Percentiles rank a stretch among this genome's conserved stretches.
phyloP scores from a whole-genome alignment of 371 early-diverging fungal species.

The Haplosporangium sp. region DNA sequence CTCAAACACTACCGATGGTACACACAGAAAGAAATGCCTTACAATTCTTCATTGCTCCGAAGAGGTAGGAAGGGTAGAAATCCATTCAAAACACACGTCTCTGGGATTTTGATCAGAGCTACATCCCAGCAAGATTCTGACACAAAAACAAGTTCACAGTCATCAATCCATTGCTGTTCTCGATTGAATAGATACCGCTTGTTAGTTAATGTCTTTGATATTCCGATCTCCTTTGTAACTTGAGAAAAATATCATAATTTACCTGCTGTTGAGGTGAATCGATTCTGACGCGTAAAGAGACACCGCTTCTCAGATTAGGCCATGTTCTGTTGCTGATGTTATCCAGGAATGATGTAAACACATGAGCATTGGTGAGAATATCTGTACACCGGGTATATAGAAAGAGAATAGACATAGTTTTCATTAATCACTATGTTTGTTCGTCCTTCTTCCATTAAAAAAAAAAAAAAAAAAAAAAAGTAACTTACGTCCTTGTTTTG shows the following conservation, averaged over 20 bases:
- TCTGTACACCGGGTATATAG: constrained; percentile 16
- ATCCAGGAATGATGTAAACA: constrained; percentile 55
- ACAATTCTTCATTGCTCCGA: constrained; percentile 35
- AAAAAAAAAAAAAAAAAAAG: neutral
- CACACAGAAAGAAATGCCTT: neutral
- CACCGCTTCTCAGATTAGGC: constrained; percentile 44
- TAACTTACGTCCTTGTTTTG: constrained; percentile 52
- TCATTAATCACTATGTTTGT: too few relatives aligned
- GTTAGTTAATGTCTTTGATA: neutral
- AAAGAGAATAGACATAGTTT: neutral
- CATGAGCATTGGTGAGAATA: constrained; percentile 56
- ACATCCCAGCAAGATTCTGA: constrained; percentile 57
- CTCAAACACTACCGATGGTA: neutral
- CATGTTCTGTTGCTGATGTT: constrained; percentile 47
- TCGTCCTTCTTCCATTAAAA: neutral
- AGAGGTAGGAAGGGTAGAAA: constrained; percentile 46
- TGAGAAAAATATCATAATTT: neutral
- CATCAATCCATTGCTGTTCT: constrained; percentile 53
- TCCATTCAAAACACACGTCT: constrained; percentile 42
- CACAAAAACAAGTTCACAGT: constrained; percentile 52
- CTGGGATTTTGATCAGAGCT: constrained; percentile 52
- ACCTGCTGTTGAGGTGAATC: constrained; percentile 55
- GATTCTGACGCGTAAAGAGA: constrained; percentile 50
- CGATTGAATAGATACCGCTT: neutral
- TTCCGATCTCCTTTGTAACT: neutral